These are phyloP conservation scores for Kwoniella dejecticola DNA, from an alignment of 768 basidiomycete species.

Conservation along the genomic window DNA sequence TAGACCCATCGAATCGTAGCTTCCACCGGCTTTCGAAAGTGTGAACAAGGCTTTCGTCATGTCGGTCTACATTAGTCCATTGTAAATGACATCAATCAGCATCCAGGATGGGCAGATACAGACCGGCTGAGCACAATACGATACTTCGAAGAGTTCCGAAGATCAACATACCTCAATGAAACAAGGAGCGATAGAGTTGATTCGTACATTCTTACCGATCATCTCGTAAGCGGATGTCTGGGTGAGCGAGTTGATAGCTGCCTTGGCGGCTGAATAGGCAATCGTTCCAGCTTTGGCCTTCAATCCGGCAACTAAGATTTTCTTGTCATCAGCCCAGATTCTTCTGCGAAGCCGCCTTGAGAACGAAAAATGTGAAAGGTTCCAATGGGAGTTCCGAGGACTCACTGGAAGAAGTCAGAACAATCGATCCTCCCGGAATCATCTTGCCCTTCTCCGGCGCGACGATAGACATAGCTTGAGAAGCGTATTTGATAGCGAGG, in stretches of 20 bases:
- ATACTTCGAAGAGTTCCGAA: no score
- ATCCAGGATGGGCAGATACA: no score
- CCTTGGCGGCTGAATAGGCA: slow-evolving; percentile 86
- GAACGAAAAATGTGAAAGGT: no score
- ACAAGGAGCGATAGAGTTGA: slow-evolving; percentile 84
- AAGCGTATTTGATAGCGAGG: slow-evolving; percentile 83
- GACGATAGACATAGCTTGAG: slow-evolving; percentile 73
- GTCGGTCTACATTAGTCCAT: no score
- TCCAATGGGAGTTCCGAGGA: no score
- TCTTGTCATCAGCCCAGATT: no score
- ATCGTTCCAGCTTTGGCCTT: slow-evolving; percentile 39
- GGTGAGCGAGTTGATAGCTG: slow-evolving; percentile 86
- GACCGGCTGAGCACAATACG: no score
- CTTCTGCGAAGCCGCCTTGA: no score
- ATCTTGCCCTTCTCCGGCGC: slow-evolving; percentile 71
- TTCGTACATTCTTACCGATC: slow-evolving; percentile 76
- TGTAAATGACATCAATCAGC: no score
- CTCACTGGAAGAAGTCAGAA: slow-evolving; percentile 77
- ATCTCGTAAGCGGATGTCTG: slow-evolving; percentile 79
- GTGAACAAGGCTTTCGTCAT: slow-evolving; percentile 81
- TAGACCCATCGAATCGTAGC: slow-evolving; percentile 73
- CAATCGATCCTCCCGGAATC: slow-evolving; percentile 74
- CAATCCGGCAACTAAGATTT: slow-evolving; percentile 37
- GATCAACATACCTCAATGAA: slow-evolving; percentile 81
- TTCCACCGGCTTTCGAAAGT: slow-evolving; percentile 73